Percentiles rank a stretch among this genome's conserved stretches.
Evolutionary conservation across 2,329 filamentous ascomycete species (phyloP).

Genomic region (Hypoxylon sp.): DNA sequence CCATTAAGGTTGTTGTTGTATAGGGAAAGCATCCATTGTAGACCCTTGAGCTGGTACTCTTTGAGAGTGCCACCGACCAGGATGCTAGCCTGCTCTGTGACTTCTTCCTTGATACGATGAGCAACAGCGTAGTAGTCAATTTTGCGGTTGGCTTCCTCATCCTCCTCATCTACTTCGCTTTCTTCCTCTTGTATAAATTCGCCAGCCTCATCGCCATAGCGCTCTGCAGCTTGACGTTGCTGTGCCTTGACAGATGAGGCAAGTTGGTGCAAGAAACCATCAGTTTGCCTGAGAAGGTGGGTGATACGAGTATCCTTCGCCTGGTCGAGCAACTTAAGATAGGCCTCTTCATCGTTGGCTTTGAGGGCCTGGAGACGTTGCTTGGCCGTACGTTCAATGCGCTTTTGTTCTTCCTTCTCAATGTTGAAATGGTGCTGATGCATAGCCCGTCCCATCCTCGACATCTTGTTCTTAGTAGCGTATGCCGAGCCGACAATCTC

Average conservation of each 20-base stretch:
- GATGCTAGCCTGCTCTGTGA: conserved; percentile 85
- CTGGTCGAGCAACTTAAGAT: conserved; percentile 96
- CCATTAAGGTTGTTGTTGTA: conserved; percentile 99
- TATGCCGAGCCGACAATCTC: conserved; percentile 80
- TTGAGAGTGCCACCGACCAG: conserved; percentile 94
- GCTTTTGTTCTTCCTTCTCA: conserved; percentile 99
- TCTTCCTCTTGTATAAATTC: conserved; percentile 72
- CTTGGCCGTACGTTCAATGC: conserved; percentile 96
- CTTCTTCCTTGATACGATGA: conserved; percentile 94
- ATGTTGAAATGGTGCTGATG: conserved; percentile 92
- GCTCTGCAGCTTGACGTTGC: conserved; percentile 85
- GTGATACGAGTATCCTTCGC: conserved; percentile 99
- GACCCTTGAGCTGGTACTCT: conserved; percentile 97
- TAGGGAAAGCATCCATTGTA: conserved; percentile 99
- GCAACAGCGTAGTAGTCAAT: conserved; percentile 99
- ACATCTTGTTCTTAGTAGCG: conserved; percentile 79
- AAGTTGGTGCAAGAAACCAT: conserved; percentile 96
- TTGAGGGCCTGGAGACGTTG: conserved; percentile 99
- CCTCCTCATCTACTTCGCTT: conserved; percentile 77
- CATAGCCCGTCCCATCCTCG: conserved; percentile 93
- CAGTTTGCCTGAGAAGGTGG: conserved; percentile 94
- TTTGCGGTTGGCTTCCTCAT: conserved; percentile 80
- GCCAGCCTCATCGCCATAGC: conserved; percentile 77
- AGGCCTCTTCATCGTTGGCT: conserved; percentile 99
- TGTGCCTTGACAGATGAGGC: conserved; percentile 95